phyloP scores from a whole-genome alignment of 2,329 filamentous ascomycete genomes.

The Nigrograna mackinnonii region DNA sequence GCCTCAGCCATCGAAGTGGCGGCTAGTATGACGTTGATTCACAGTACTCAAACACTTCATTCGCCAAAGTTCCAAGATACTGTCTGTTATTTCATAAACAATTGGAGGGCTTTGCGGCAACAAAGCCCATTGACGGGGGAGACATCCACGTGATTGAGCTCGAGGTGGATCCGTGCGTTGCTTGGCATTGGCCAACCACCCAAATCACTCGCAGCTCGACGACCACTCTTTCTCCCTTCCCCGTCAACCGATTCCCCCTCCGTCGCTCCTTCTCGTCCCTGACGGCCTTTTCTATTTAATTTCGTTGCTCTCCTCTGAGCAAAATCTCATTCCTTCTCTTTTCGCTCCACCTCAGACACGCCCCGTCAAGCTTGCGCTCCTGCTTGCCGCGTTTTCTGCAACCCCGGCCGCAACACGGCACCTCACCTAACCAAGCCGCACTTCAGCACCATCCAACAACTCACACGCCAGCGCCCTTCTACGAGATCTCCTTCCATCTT shows the following conservation, averaged over 20 bases:
- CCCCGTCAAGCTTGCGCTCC: slow-evolving; percentile 23
- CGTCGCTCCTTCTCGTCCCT: slow-evolving; percentile 21
- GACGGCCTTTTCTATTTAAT: slow-evolving; percentile 37
- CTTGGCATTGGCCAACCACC: slow-evolving; percentile 2
- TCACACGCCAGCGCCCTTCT: slow-evolving; percentile 9
- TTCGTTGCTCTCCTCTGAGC: slow-evolving; percentile 25
- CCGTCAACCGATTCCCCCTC: slow-evolving; percentile 3
- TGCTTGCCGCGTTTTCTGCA: slow-evolving; percentile 38
- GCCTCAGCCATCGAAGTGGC: too few relatives aligned
- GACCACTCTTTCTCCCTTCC: slow-evolving; percentile 15
- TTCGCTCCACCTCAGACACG: slow-evolving; percentile 14
- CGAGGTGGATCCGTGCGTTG: not conserved
- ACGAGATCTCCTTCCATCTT: not conserved
- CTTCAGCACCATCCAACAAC: slow-evolving; percentile 2
- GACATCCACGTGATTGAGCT: not conserved
- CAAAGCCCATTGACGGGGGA: too few relatives aligned
- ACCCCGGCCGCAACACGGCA: slow-evolving; percentile 14
- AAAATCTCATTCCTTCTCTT: slow-evolving; percentile 23
- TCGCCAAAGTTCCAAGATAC: too few relatives aligned
- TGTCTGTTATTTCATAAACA: too few relatives aligned
- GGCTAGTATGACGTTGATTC: too few relatives aligned
- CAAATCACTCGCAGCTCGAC: slow-evolving; percentile 15
- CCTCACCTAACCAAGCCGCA: slow-evolving; percentile 7
- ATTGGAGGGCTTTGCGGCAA: too few relatives aligned
- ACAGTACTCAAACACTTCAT: too few relatives aligned